Base-by-base conservation (phyloP, 768 basidiomycete genomes). In the Rhodotorula sphaerocarpa region DNA sequence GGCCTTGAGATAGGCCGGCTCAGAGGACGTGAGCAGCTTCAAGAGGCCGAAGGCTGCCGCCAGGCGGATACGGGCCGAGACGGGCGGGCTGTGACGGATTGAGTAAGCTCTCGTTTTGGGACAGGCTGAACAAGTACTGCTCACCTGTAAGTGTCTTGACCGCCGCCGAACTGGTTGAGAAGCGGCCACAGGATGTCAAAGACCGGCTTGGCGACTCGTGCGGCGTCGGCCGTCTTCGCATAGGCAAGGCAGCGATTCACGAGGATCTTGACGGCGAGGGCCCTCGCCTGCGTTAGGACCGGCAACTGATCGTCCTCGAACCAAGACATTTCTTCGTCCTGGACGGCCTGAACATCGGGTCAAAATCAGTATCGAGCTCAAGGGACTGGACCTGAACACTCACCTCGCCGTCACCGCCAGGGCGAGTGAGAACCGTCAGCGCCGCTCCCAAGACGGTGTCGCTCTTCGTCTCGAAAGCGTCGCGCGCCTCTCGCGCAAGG, bases 1-100 rank as follows among this genome's bases (percentile, higher is more conserved):
- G 11, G 79, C 78, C 33, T 77, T 76, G 15, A 83, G 80, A 73
- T 83, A 91, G 10, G 5, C 69, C 71, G 41, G 80, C 76, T 71
- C 71, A 3, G 65, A 59, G 7, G 86, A 77, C 0, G 82, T 80
- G 3, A 82, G 81, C 16, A 99, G 78, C 72, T 90, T 89, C 33
- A 95, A 76, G 50, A 97, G 73, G 6, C 86, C 89, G 6, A 85
- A 76, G 0, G 86, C 86, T 7, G 91, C 89, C 71, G 88, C 85
- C 12, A 96, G 76, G 34, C 93, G 82, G 76, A 97, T 79, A 23
- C 90, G 84, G 6, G 87, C 82, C 72, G 83, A 83, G 41, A 83
- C 82, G 30, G 65, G 55, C 3, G 69, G 70, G 45, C 75, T 75
- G 79, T 79, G 5, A 80, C 79, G 67, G 85, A 25, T 28, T n/a